Conservation (phyloP, 2,329 filamentous ascomycete species). For the Magnaporthiopsis poae region DNA sequence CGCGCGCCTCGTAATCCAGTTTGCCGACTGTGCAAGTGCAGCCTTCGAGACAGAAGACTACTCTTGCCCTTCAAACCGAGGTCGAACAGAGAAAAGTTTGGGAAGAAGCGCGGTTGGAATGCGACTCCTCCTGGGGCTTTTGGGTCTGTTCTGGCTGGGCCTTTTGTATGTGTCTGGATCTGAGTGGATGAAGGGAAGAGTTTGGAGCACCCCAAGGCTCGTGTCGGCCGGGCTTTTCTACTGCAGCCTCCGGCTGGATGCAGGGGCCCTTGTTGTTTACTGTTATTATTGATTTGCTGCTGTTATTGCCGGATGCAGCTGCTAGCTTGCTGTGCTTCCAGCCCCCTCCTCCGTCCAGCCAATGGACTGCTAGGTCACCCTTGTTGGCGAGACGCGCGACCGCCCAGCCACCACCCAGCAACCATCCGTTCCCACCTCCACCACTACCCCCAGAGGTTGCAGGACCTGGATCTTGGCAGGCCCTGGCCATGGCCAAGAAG, state of each 20-base stretch:
- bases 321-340: background rate
- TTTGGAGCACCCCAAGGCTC: background rate
- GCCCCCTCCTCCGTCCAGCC: background rate
- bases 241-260: background rate
- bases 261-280: background rate
- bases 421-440: background rate
- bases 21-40: conserved; percentile 67
- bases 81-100: conserved; percentile 24
- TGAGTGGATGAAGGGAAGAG: background rate
- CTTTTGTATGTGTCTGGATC: conserved; percentile 9
- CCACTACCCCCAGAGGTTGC: background rate
- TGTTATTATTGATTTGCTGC: background rate
- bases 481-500: background rate
- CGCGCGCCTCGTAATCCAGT: conserved; percentile 99
- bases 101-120: conserved; percentile 30
- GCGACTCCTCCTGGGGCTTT: conserved; percentile 24
- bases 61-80: conserved; percentile 33
- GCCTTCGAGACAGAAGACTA: conserved; percentile 49
- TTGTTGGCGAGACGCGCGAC: background rate
- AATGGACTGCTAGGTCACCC: background rate
- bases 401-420: background rate
- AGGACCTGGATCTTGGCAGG: background rate
- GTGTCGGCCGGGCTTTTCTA: background rate
- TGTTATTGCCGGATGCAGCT: background rate
- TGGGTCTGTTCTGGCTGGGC: background rate